Conservation (phyloP, 306 rosid species). For the Sechiopsis laciniata region DNA sequence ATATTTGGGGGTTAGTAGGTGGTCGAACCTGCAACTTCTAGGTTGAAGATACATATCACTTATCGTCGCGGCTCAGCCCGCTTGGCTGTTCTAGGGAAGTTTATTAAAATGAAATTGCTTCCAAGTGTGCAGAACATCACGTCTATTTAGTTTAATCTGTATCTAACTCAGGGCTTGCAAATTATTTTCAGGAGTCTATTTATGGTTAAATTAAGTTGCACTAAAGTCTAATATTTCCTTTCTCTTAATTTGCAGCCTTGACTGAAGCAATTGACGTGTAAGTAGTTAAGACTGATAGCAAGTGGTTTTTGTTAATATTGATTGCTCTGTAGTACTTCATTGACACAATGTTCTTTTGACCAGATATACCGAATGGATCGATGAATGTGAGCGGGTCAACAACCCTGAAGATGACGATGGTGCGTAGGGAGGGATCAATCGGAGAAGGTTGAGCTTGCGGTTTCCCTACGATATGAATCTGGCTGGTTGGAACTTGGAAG, state of each 20-base stretch:
- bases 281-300: conserved; percentile 22
- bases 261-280: conserved; percentile 83
- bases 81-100: no score
- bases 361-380: conserved; percentile 97
- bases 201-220: background rate
- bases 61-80: no score
- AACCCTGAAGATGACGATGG: conserved; percentile 57
- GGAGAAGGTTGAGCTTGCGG: background rate
- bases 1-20: no score
- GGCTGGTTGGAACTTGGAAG: background rate
- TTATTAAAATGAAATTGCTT: background rate
- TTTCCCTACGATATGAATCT: background rate
- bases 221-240: conserved; percentile 16
- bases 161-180: background rate
- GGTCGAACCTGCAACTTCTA: no score
- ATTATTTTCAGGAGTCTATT: background rate
- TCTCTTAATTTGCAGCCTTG: conserved; percentile 47
- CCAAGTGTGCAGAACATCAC: background rate
- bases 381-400: conserved; percentile 89
- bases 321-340: background rate
- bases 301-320: background rate
- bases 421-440: conserved; percentile 29
- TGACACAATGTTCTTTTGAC: conserved; percentile 12
- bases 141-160: background rate
- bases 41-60: no score